These are phyloP conservation scores for Leptodermis oblonga DNA, from an alignment of 257 asterid species.

Conservation along the genomic window DNA sequence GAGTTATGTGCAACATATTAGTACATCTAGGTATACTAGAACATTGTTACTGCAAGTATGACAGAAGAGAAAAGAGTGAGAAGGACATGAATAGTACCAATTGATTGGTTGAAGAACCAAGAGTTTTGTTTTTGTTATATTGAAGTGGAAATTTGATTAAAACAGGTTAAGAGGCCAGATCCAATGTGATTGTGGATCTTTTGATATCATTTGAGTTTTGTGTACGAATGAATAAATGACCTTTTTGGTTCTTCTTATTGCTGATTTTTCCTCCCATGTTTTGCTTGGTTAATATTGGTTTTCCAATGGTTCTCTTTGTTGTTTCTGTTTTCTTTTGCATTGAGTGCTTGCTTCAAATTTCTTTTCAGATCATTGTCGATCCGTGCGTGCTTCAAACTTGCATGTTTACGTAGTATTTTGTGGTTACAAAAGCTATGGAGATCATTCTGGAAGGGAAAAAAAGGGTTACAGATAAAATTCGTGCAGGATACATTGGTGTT, in stretches of 20 bases:
- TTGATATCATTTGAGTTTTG: neutral
- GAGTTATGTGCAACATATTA: neutral
- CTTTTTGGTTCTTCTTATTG: neutral
- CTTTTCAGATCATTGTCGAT: neutral
- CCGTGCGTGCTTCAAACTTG: neutral
- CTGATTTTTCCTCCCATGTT: neutral
- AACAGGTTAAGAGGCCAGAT: neutral
- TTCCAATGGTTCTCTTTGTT: neutral
- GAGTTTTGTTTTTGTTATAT: neutral
- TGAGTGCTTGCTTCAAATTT: neutral
- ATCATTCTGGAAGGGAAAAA: neutral
- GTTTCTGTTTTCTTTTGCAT: neutral
- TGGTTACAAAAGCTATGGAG: neutral
- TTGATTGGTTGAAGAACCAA: neutral
- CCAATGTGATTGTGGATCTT: neutral
- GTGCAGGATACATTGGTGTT: neutral
- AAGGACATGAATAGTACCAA: neutral
- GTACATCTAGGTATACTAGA: neutral
- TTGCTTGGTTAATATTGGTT: neutral
- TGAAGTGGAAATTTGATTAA: neutral
- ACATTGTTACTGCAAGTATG: neutral
- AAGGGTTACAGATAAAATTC: neutral
- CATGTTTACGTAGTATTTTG: neutral
- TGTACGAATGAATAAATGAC: slow-evolving; percentile 7
- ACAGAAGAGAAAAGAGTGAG: neutral